Evolutionary conservation across 2,329 filamentous ascomycete genomes (phyloP).

Genomic region (Thelonectria olida): DNA sequence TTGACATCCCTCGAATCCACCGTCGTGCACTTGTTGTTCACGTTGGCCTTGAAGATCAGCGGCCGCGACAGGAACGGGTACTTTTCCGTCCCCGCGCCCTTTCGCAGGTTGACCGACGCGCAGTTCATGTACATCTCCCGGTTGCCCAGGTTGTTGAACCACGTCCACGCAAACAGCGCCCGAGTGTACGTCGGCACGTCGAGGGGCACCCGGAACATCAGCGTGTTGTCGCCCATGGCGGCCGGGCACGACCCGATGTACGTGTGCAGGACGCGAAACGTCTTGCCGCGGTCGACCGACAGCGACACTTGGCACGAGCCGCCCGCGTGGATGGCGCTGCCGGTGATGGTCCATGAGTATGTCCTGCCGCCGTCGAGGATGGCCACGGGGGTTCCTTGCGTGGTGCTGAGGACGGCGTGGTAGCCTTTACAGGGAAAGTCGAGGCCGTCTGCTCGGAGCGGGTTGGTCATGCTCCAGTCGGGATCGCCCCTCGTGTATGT

Average conservation of each 20-base stretch:
- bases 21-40: constrained; percentile 65
- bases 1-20: constrained; percentile 63
- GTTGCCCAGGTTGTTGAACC: constrained; percentile 71
- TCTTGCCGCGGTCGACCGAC: constrained; percentile 67
- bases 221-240: constrained; percentile 6
- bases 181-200: constrained; percentile 56
- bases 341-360: constrained; percentile 64
- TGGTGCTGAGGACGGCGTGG: constrained; percentile 43
- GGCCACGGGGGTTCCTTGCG: constrained; percentile 53
- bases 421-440: constrained; percentile 80
- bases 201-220: constrained; percentile 62
- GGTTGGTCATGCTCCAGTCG: constrained; percentile 77
- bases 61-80: constrained; percentile 56
- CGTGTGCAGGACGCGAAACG: constrained; percentile 62
- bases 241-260: constrained; percentile 49
- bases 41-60: constrained; percentile 73
- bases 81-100: constrained; percentile 9
- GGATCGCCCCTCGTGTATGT: constrained; percentile 54
- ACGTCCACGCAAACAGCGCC: constrained; percentile 69
- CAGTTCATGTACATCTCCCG: constrained; percentile 79
- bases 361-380: constrained; percentile 61
- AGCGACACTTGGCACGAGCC: constrained; percentile 72
- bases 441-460: constrained; percentile 66
- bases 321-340: constrained; percentile 62
- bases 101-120: constrained; percentile 63